Evolutionary conservation across 129 eudicot genomes (phyloP), one percentile per base, ranked within the genome.

Genomic region (Sambucus nigra): DNA sequence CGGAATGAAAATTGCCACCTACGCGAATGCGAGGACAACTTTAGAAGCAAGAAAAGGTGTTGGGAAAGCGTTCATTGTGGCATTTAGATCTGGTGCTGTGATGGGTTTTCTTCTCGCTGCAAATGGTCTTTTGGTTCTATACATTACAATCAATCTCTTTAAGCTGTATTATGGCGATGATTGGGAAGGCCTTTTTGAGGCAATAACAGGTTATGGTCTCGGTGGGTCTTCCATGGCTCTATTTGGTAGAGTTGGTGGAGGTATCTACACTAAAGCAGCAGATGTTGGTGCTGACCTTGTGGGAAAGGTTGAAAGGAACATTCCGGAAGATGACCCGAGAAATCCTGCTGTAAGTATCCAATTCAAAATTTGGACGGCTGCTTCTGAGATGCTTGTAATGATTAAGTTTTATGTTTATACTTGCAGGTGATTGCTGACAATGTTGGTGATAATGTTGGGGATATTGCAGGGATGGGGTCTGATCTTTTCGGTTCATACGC

Each of bases 1-100:
- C 14, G 95, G 92, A 32, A 86, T 86, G 95, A 86, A 86, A 70
- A 80, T 83, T 64, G 94, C 94, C 2, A 84, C 94, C 60, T 82
- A 77, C 20, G 92, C 92, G 14, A 82, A 82, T 65, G 82, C 93
- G 49, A 68, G 93, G 55, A 82, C 93, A 23, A 82, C 93, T 7
- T 49, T 82, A 39, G 93, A 82, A 52, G 93, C 93, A 21, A 66
- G 93, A 51, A 82, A 78, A 59, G 70, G 86, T 53, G 93, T 82
- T 16, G 93, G 93, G 7, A 78, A 78, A 53, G 93, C 93, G 62
- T 82, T 82, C 35, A 82, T 78, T 1, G 23, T 13, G 0, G 93
- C 93, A 0, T 82, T 82, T 46, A 72, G 93, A 55, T 82, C 86
- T 23, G 93, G 93, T 62, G 86, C 93, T 18, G 92, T 82, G 1